Evolutionary conservation across 148 eudicot genomes (phyloP).

Genomic region (Camellia lanceoleosa): DNA sequence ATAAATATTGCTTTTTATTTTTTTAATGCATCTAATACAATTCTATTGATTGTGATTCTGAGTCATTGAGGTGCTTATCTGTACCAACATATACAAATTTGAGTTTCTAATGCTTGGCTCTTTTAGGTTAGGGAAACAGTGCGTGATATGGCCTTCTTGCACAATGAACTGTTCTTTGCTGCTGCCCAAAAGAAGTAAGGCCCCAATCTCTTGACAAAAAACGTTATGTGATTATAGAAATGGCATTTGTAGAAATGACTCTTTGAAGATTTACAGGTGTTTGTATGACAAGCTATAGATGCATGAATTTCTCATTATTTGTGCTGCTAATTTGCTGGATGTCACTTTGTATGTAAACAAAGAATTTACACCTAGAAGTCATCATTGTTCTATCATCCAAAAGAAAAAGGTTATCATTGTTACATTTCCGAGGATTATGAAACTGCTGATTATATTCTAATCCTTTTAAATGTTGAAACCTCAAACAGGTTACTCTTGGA

Average conservation of each 20-base stretch:
- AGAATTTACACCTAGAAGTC: not conserved
- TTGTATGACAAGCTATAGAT: not conserved
- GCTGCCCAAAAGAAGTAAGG: slow-evolving; percentile 85
- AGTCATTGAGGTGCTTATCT: not conserved
- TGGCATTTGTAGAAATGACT: not conserved
- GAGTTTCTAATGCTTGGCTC: slow-evolving; percentile 15
- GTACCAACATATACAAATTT: not conserved
- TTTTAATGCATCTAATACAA: not conserved
- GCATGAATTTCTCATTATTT: not conserved
- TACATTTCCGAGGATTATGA: not conserved
- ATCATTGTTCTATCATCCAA: not conserved
- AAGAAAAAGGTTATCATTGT: not conserved
- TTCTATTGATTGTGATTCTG: too few relatives aligned
- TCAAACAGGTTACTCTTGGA: too few relatives aligned
- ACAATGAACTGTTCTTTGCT: slow-evolving; percentile 77
- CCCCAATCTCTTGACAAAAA: not conserved
- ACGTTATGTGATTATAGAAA: not conserved
- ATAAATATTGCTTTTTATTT: not conserved
- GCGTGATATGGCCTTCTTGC: slow-evolving; percentile 78
- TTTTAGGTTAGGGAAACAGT: slow-evolving; percentile 79
- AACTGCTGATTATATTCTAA: not conserved
- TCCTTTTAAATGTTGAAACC: not conserved
- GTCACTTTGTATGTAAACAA: not conserved
- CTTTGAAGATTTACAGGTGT: not conserved
- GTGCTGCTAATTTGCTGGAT: not conserved